Evolutionary conservation across 192 early-diverging fungal genomes (phyloP).

Genomic region (Funneliformis mosseae): DNA sequence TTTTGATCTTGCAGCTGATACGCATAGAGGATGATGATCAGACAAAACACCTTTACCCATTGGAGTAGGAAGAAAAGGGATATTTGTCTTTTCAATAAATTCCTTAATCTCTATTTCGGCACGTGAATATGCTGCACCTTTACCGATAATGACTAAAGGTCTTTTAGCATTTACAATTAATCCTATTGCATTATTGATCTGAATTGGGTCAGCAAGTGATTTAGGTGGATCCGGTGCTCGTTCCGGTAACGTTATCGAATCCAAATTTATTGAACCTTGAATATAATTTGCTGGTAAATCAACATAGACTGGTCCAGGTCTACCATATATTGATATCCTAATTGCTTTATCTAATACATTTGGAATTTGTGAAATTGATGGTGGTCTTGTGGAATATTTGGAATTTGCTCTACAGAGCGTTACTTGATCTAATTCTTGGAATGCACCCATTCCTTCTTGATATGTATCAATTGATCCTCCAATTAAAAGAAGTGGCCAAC

Average conservation of each 20-base stretch:
- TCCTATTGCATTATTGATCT: conserved; percentile 45
- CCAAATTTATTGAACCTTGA: conserved; percentile 44
- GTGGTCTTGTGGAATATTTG: conserved; percentile 62
- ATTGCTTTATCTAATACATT: conserved; percentile 58
- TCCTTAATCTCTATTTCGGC: conserved; percentile 60
- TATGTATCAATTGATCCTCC: conserved; percentile 59
- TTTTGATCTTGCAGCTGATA: conserved; percentile 62
- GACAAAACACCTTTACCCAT: conserved; percentile 74
- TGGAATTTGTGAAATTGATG: conserved; percentile 52
- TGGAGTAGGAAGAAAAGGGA: conserved; percentile 75
- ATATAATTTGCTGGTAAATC: conserved; percentile 72
- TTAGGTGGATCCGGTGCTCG: conserved; percentile 32
- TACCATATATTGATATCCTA: conserved; percentile 51
- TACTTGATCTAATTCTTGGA: conserved; percentile 73
- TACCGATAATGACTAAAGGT: conserved; percentile 72
- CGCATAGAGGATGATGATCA: conserved; percentile 62
- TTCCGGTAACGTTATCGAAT: conserved; percentile 26
- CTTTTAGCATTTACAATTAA: conserved; percentile 51
- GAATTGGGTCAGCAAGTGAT: conserved; percentile 53
- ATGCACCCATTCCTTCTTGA: conserved; percentile 66
- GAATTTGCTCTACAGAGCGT: conserved; percentile 62
- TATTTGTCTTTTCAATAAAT: conserved; percentile 56
- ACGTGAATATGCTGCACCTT: conserved; percentile 71
- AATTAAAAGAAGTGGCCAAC: conserved; percentile 70
- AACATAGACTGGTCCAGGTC: conserved; percentile 68